phyloP scores from a whole-genome alignment of 139 green algal genomes.

The Picochlorum sp. region DNA sequence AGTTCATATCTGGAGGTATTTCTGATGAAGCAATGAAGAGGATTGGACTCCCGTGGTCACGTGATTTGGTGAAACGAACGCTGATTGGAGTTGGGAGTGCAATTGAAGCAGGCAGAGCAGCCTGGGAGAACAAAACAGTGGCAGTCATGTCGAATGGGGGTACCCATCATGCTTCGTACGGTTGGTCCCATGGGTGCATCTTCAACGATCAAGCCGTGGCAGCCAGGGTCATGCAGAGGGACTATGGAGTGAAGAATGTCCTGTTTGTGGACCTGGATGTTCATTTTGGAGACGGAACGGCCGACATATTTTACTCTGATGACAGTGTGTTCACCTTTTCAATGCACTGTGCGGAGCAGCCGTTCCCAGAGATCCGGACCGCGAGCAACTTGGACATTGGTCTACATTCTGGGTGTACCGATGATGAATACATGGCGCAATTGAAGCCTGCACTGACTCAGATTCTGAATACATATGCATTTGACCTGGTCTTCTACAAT shows the following conservation, averaged over 20 bases:
- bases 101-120: slow-evolving; percentile 33
- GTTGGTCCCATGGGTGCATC: slow-evolving; percentile 20
- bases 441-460: slow-evolving; percentile 2
- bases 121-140: slow-evolving; percentile 27
- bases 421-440: slow-evolving; percentile 18
- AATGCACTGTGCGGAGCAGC: slow-evolving; percentile 39
- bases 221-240: slow-evolving; percentile 10
- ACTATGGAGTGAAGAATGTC: slow-evolving; percentile 7
- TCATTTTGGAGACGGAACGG: slow-evolving; percentile 31
- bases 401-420: slow-evolving; percentile 17
- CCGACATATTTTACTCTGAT: slow-evolving; percentile 24
- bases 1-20: slow-evolving; percentile 28
- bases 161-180: slow-evolving; percentile 43
- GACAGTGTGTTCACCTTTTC: slow-evolving; percentile 40
- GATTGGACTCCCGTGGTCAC: slow-evolving; percentile 41
- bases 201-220: slow-evolving; percentile 28
- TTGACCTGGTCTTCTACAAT: slow-evolving; percentile 45
- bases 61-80: slow-evolving; percentile 29
- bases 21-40: slow-evolving; percentile 11
- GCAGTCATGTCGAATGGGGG: slow-evolving; percentile 44
- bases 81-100: slow-evolving; percentile 32
- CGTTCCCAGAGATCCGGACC: slow-evolving; percentile 24
- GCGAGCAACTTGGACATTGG: slow-evolving; percentile 27
- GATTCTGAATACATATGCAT: slow-evolving; percentile 5
- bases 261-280: slow-evolving; percentile 31